These are phyloP conservation scores for Backusella circina DNA, from an alignment of 192 early-diverging fungal genomes.

Conservation along the genomic window DNA sequence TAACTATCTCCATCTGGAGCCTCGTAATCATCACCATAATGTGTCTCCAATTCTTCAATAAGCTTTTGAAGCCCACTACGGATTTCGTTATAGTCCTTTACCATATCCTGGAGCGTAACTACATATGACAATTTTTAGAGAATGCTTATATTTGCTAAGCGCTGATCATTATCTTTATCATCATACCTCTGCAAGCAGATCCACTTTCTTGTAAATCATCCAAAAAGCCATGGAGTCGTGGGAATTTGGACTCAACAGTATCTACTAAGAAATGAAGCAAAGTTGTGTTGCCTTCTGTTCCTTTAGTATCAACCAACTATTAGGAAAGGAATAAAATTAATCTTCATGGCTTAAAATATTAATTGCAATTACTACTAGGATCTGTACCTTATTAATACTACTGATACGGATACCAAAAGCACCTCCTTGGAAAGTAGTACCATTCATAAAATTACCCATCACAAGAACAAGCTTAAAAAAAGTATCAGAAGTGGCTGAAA, in stretches of 20 bases:
- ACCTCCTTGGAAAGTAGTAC: constrained; percentile 72
- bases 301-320: constrained; percentile 80
- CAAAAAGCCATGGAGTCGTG: constrained; percentile 56
- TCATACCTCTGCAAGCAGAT: constrained; percentile 63
- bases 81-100: constrained; percentile 47
- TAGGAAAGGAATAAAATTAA: background rate
- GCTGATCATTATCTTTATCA: background rate
- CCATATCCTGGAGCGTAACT: constrained; percentile 54
- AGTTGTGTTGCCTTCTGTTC: constrained; percentile 63
- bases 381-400: constrained; percentile 71
- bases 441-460: constrained; percentile 85
- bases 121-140: background rate
- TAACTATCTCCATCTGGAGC: constrained; percentile 61
- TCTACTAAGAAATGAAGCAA: constrained; percentile 75
- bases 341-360: background rate
- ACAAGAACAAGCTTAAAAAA: constrained; percentile 59
- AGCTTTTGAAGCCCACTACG: constrained; percentile 44
- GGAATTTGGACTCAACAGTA: constrained; percentile 64
- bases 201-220: constrained; percentile 68
- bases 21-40: constrained; percentile 41
- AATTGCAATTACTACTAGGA: background rate
- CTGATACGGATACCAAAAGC: constrained; percentile 82
- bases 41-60: constrained; percentile 38
- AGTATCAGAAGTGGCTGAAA: background rate
- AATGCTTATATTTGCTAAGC: background rate